These are phyloP conservation scores for Fusarium bactridioides DNA, from an alignment of 2,329 filamentous ascomycete species.

Conservation along the genomic window DNA sequence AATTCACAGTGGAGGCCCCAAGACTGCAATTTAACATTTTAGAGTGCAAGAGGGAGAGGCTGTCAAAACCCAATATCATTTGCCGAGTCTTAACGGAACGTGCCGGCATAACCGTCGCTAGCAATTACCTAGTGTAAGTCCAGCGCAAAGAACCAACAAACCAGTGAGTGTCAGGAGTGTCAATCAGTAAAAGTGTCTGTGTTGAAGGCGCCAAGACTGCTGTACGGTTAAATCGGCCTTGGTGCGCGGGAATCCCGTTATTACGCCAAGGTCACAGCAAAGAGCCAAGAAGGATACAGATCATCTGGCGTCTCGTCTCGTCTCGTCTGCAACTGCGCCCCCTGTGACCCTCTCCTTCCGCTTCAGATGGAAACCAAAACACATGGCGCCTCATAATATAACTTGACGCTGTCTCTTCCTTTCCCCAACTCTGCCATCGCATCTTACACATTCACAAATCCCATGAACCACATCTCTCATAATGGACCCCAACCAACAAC, in stretches of 20 bases:
- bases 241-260: conserved; percentile 11
- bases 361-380: background rate
- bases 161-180: background rate
- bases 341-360: background rate
- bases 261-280: conserved; percentile 26
- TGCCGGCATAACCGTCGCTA: background rate
- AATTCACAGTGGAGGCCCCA: conserved; percentile 2
- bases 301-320: conserved; percentile 8
- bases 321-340: background rate
- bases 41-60: background rate
- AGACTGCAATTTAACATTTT: background rate
- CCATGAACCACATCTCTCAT: background rate
- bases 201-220: conserved; percentile 13
- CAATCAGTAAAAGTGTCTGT: background rate
- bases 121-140: background rate
- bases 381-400: background rate
- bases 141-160: background rate
- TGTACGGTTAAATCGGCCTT: conserved; percentile 34
- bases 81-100: background rate
- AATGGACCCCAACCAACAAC: conserved; percentile 32
- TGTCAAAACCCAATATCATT: background rate
- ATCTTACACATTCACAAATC: background rate
- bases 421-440: background rate
- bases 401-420: background rate
- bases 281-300: conserved; percentile 29